Conservation (phyloP, 1,284 basidiomycete genomes). For the Marasmius fiardii region DNA sequence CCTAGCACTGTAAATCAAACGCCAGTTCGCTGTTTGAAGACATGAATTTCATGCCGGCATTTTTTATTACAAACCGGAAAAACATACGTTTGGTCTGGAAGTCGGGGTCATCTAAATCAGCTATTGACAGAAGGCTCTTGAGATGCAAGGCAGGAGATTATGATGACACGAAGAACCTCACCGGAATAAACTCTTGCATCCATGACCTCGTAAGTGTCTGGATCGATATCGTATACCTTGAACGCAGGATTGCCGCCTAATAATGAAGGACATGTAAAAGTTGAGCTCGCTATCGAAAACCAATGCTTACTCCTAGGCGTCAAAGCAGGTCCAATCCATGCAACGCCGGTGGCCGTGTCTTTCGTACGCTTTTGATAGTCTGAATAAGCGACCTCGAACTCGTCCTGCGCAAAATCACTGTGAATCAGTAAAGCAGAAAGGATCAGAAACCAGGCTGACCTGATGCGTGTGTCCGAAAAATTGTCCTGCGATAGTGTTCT, state of each 20-base stretch:
- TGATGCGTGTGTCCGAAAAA: constrained; percentile 46
- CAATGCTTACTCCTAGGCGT: constrained; percentile 48
- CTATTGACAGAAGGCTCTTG: constrained; percentile 17
- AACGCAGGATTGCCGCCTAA: constrained; percentile 49
- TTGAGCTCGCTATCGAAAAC: too few relatives aligned
- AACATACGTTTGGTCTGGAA: constrained; percentile 33
- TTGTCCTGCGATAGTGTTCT: constrained; percentile 50
- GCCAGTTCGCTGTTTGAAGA: constrained; percentile 42
- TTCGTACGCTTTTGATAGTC: constrained; percentile 46
- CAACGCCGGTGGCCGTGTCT: constrained; percentile 48
- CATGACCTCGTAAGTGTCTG: constrained; percentile 51
- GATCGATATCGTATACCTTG: constrained; percentile 50
- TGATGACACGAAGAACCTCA: constrained; percentile 18
- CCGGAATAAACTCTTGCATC: constrained; percentile 43
- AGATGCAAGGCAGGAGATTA: not conserved
- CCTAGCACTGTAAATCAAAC: constrained; percentile 55
- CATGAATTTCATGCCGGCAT: not conserved
- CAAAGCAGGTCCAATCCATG: constrained; percentile 46
- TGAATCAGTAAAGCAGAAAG: not conserved
- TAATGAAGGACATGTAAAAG: too few relatives aligned
- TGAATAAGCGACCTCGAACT: constrained; percentile 57
- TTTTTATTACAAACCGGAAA: not conserved
- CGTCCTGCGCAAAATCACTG: constrained; percentile 32
- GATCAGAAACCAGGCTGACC: constrained; percentile 12
- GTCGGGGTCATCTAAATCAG: constrained; percentile 32